Evolutionary conservation across 2,329 filamentous ascomycete genomes (phyloP).

Genomic region (Penicillium nordicum): DNA sequence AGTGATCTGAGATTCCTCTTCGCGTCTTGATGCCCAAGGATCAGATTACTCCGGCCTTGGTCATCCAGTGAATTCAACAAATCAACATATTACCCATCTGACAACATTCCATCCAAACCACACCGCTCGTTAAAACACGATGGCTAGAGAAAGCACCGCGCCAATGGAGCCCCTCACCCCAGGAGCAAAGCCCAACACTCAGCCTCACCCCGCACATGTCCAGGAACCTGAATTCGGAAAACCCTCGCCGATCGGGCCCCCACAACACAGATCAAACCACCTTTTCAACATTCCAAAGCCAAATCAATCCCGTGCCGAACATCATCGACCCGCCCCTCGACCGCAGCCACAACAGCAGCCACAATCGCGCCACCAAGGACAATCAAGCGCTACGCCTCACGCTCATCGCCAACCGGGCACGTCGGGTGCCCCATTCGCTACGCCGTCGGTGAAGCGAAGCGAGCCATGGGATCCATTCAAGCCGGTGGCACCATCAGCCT

Average conservation of each 20-base stretch:
- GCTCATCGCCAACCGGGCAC: constrained; percentile 18
- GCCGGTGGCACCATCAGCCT: constrained; percentile 37
- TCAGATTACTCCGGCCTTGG: not conserved
- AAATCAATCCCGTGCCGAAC: constrained; percentile 49
- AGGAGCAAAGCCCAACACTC: constrained; percentile 34
- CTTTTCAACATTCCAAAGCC: constrained; percentile 53
- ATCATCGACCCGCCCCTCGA: constrained; percentile 42
- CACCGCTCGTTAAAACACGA: constrained; percentile 22
- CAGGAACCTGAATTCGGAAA: constrained; percentile 56
- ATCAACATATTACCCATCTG: too few relatives aligned
- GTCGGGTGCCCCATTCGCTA: constrained; percentile 16
- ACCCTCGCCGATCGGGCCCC: constrained; percentile 52
- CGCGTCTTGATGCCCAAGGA: not conserved
- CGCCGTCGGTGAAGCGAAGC: constrained; percentile 24
- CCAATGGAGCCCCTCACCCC: constrained; percentile 36
- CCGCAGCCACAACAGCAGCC: constrained; percentile 16
- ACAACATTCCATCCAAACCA: constrained; percentile 16
- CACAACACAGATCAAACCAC: constrained; percentile 43
- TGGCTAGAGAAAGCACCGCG: constrained; percentile 53
- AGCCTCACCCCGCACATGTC: constrained; percentile 31
- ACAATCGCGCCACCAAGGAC: constrained; percentile 6
- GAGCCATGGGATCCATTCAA: constrained; percentile 42
- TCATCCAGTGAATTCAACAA: not conserved
- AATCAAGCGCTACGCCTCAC: constrained; percentile 13
- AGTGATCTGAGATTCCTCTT: not conserved